Conservation (phyloP, 805 yeast species). For the Candida fluviatilis region DNA sequence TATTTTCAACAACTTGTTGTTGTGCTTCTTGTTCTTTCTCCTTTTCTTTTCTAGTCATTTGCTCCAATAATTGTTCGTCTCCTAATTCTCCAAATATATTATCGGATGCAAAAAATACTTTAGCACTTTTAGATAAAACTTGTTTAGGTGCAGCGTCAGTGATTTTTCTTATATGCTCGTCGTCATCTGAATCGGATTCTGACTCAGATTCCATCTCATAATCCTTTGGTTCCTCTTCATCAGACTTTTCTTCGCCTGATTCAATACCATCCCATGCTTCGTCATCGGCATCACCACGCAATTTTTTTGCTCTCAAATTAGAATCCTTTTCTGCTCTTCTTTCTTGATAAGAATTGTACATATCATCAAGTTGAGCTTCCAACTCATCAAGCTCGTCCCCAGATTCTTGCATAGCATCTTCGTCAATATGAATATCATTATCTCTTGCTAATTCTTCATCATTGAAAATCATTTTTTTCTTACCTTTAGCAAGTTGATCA, state of each 20-base stretch:
- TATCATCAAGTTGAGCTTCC: conserved; percentile 76
- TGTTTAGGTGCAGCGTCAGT: conserved; percentile 41
- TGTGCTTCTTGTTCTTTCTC: conserved; percentile 1
- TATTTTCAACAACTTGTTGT: neutral
- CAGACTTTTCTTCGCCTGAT: conserved; percentile 38
- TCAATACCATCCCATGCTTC: conserved; percentile 76
- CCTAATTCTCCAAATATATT: conserved; percentile 36
- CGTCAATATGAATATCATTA: conserved; percentile 50
- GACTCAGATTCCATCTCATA: conserved; percentile 40
- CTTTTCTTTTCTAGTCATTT: conserved; percentile 23
- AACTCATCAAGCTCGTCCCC: conserved; percentile 59
- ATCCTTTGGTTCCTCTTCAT: conserved; percentile 36
- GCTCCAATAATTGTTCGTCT: conserved; percentile 47
- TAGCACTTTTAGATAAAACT: conserved; percentile 32
- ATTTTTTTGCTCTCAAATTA: conserved; percentile 61
- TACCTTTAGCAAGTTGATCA: conserved; percentile 71
- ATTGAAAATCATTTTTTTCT: conserved; percentile 57
- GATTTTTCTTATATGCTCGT: conserved; percentile 60
- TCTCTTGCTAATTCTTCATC: conserved; percentile 52
- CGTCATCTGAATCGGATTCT: conserved; percentile 60
- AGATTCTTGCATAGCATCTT: conserved; percentile 24
- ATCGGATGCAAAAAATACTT: conserved; percentile 38
- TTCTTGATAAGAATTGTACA: conserved; percentile 72
- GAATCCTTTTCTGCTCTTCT: conserved; percentile 66
- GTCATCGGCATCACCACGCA: conserved; percentile 73